These are phyloP conservation scores for Aurinia saxatilis DNA, from an alignment of 345 rosid species.

Conservation along the genomic window DNA sequence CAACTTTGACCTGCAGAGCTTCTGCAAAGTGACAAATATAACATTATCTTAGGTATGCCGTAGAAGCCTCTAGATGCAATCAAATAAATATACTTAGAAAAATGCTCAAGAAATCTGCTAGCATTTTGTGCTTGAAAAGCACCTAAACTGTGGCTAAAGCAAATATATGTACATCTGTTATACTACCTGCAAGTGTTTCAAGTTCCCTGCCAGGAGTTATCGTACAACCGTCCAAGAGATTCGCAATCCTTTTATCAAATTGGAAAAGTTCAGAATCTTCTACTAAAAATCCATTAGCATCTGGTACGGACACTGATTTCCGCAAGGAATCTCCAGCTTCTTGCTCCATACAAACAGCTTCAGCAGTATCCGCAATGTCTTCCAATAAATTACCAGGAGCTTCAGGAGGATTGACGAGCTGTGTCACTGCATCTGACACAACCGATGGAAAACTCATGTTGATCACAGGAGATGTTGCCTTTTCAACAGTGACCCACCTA, in stretches of 20 bases:
- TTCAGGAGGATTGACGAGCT: conserved; percentile 84
- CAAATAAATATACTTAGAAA: conserved; percentile 5
- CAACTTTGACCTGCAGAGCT: conserved; percentile 62
- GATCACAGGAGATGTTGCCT: conserved; percentile 84
- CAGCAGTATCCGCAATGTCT: conserved; percentile 48
- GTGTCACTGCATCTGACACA: conserved; percentile 66
- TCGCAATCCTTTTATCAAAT: conserved; percentile 67
- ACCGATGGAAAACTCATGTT: conserved; percentile 32
- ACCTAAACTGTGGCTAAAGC: conserved; percentile 1
- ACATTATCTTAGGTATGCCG: conserved; percentile 7
- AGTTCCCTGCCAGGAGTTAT: conserved; percentile 72
- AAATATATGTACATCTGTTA: conserved; percentile 7
- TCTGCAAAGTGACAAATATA: conserved; percentile 40
- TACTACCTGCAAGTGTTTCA: conserved; percentile 74
- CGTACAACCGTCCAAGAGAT: conserved; percentile 62
- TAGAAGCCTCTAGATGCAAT: conserved; percentile 3
- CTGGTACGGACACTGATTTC: conserved; percentile 19
- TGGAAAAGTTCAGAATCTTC: conserved; percentile 48
- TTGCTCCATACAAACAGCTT: conserved; percentile 29
- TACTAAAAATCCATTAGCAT: conserved; percentile 21
- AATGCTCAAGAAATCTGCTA: background rate
- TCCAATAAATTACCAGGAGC: conserved; percentile 85
- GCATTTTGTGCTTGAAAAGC: background rate
- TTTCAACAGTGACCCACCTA: conserved; percentile 95
- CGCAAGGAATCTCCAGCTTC: conserved; percentile 31